Base-by-base conservation (phyloP, 768 basidiomycete genomes). In the Favolaschia claudopus region DNA sequence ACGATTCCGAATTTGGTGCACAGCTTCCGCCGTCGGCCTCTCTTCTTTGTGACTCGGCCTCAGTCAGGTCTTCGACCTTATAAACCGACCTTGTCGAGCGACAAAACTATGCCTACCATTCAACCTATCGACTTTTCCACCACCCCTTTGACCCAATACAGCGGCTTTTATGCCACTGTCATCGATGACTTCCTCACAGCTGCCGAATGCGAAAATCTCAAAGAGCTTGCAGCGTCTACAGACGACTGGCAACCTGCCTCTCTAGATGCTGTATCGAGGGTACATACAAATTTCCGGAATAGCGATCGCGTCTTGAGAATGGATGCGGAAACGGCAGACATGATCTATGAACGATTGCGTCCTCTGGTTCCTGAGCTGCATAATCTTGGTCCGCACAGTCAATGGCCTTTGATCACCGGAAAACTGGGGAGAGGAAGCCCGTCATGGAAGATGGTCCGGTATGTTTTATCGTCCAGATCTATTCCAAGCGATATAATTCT, bases 151-250 rank as follows among this genome's bases (percentile, higher is more conserved):
- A 55, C 47, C 3, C 63, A 69, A 4, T 82, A 81, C 64, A 49
- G 66, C 7, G 70, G 72, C 7, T 70, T 64, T 65, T 82, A 81
- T 63, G 76, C 77, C 46, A 77, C 77, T 55, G 68, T 83, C 46
- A 63, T 82, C 38, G 80, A 82, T 67, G 63, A 76, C 38, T 48
- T 80, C 20, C 76, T 83, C 62, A 73, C 77, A 2, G 62, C 70
- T 1, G 69, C 72, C 4, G 81, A 83, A 67, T 83, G 82, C 62
- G 70, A 66, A 1, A 68, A 67, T 19, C 72, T 82, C 20, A 70
- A 77, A 22, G 61, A 70, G 1, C 69, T 79, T 10, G 79, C 79
- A 3, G 70, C 73, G 20, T 73, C 76, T 0, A 72, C 72, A 19
- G 62, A 57, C 3, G 63, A 74, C 43, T 80, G 80, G 79, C 50